phyloP scores from a whole-genome alignment of 2,329 filamentous ascomycete genomes.

The Scedosporium minutisporum region DNA sequence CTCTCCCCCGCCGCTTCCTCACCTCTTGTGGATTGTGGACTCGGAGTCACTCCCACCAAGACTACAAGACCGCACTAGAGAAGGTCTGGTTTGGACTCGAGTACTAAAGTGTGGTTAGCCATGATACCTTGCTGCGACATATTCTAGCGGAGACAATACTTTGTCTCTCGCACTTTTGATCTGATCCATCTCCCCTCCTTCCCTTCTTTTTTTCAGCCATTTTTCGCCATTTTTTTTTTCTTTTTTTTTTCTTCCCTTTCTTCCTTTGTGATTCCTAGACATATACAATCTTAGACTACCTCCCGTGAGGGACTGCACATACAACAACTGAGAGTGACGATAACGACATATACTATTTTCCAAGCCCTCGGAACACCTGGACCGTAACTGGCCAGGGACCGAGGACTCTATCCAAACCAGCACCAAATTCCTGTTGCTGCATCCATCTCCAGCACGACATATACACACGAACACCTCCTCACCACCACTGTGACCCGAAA shows the following conservation, averaged over 20 bases:
- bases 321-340: not conserved
- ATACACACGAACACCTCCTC: not conserved
- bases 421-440: not conserved
- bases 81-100: not conserved
- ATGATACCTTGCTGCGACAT: not conserved
- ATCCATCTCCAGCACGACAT: not conserved
- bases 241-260: not conserved
- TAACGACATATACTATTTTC: not conserved
- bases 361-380: slow-evolving; percentile 4
- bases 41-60: not conserved
- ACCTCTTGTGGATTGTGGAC: not conserved
- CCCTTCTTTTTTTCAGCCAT: not conserved
- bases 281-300: not conserved
- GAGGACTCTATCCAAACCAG: not conserved
- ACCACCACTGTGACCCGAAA: not conserved
- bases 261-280: not conserved
- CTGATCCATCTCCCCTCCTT: not conserved
- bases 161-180: not conserved
- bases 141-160: not conserved
- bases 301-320: not conserved
- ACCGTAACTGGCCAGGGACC: slow-evolving; percentile 6
- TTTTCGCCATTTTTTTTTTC: not conserved
- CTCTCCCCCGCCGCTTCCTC: not conserved
- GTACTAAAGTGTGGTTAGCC: not conserved
- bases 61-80: not conserved